Conservation (phyloP, 2,329 filamentous ascomycete genomes). For the Dactylellina drechsleri region DNA sequence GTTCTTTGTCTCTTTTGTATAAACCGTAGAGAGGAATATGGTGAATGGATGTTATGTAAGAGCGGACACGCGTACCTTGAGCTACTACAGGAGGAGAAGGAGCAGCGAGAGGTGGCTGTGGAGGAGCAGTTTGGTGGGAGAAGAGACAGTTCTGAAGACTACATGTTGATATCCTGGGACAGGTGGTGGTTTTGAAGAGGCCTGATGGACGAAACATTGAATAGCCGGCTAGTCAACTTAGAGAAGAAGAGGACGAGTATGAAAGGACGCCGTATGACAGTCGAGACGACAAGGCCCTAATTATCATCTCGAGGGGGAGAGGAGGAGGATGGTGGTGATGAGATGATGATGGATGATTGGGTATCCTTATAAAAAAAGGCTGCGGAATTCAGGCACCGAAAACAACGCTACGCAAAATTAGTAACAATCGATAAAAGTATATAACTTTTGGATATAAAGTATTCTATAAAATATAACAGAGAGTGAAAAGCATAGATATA, state of each 20-base stretch:
- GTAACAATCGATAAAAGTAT: not conserved
- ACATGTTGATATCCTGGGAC: conserved; percentile 46
- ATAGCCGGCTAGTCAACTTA: conserved; percentile 52
- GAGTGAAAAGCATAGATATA: not conserved
- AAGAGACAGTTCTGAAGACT: conserved; percentile 48
- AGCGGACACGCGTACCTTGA: conserved; percentile 7
- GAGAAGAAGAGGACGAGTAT: not conserved
- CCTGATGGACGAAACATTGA: conserved; percentile 47
- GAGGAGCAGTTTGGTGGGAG: conserved; percentile 33
- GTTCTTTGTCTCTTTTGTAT: not conserved
- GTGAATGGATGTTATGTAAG: not conserved
- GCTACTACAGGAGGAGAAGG: not conserved
- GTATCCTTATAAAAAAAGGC: not conserved
- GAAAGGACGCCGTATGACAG: conserved; percentile 17
- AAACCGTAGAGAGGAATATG: not conserved
- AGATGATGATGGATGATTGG: not conserved
- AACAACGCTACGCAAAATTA: conserved; percentile 8
- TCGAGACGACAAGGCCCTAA: conserved; percentile 39
- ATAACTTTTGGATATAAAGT: not conserved
- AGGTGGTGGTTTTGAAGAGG: conserved; percentile 43
- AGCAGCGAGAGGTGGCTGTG: not conserved
- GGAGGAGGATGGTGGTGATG: conserved; percentile 13
- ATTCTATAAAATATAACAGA: not conserved
- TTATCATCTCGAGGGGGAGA: conserved; percentile 36
- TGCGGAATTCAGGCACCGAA: not conserved